Conservation (phyloP, 768 basidiomycete genomes). For the Hortiboletus campestris region DNA sequence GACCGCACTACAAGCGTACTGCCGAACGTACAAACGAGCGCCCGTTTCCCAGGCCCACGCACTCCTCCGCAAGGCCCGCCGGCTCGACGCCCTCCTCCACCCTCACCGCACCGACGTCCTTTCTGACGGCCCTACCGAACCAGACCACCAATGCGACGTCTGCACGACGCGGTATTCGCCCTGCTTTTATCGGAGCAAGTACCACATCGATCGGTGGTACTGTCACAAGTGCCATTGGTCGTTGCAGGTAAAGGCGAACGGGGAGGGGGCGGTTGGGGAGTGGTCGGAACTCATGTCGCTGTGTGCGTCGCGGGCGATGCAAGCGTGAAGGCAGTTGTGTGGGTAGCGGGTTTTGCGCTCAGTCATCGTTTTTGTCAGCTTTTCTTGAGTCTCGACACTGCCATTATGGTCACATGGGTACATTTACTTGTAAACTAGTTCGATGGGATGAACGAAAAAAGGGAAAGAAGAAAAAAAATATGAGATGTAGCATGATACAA, state of each 20-base stretch:
- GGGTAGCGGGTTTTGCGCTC: not conserved
- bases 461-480: not conserved
- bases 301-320: conserved; percentile 13
- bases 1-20: conserved; percentile 91
- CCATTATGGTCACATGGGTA: conserved; percentile 26
- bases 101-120: conserved; percentile 36
- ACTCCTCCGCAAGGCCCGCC: conserved; percentile 83
- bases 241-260: conserved; percentile 1
- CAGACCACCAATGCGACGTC: conserved; percentile 47
- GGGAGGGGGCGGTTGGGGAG: conserved; percentile 5
- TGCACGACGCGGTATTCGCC: conserved; percentile 76
- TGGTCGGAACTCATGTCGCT: conserved; percentile 16
- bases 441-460: not conserved
- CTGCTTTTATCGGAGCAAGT: conserved; percentile 56
- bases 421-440: conserved; percentile 31
- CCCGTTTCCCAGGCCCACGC: conserved; percentile 71
- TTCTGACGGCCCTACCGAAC: conserved; percentile 12
- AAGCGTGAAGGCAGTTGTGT: conserved; percentile 10
- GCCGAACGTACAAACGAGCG: conserved; percentile 80
- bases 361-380: not conserved
- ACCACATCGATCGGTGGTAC: conserved; percentile 27
- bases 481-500: conserved; percentile 24
- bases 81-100: conserved; percentile 72
- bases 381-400: conserved; percentile 1
- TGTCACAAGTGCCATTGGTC: conserved; percentile 48